Base-by-base conservation (phyloP, 176 grass and related monocot species). In the Paspalum vaginatum region DNA sequence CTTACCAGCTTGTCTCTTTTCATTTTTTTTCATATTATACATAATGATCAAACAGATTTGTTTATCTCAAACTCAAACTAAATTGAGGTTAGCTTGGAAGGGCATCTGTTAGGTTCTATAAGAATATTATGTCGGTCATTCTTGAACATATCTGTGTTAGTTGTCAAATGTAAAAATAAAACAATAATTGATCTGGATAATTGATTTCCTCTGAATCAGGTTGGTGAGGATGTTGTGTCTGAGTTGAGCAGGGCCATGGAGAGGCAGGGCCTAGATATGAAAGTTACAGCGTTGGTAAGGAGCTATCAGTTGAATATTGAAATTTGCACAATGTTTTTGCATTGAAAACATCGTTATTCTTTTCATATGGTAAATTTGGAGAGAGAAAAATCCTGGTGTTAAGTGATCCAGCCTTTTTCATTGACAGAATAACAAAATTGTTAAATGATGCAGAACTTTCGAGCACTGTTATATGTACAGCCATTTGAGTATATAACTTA, bases 191-290 rank as follows among this genome's bases (percentile, higher is more conserved):
- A 70, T 76, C 47, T 70, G 27, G 20, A 27, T 70, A 37, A 41
- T 77, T 83, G 65, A 39, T 66, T 72, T 22, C n/a, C 84, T 9
- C 15, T 47, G 44, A 69, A 72, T 72, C 78, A 89, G 87, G 87
- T 89, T 58, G 91, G 87, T 18, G 80, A 90, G 68, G 91, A 93
- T 79, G 84, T 93, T 48, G 91, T 93, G 39, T 25, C 69, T 61
- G 91, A 93, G 75, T 79, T 93, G 72, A 85, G 87, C 72, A 85
- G 71, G 26, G 91, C 87, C 20, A 90, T 93, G 87, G 84, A 87
- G 45, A 90, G 91, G 55, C 91, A 90, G 81, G 87, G 91, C 8
- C 53, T 93, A 44, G 79, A 90, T 75, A 93, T 93, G 88, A 89
- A 87, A 85, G 84, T 93, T 76, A 38, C 91, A 12, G 91, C 91